Percentiles rank a stretch among this genome's conserved stretches.
phyloP scores from a whole-genome alignment of 2,329 filamentous ascomycete genomes.

The Phialemoniopsis sp. region DNA sequence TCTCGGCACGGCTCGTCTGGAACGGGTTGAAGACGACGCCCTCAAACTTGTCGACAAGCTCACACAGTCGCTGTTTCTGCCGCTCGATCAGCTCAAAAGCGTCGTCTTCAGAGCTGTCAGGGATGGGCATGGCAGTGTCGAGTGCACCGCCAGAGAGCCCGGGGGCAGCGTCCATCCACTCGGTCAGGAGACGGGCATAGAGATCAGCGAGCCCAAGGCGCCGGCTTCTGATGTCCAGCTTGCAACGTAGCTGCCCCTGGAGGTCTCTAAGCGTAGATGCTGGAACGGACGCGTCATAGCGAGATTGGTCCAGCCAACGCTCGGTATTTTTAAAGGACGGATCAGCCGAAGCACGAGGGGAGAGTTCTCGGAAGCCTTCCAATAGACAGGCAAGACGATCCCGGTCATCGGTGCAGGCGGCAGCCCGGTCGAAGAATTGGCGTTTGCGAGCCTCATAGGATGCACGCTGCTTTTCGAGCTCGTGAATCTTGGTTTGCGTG shows the following conservation, averaged over 20 bases:
- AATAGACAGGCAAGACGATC: conserved; percentile 13
- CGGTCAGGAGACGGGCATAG: conserved; percentile 41
- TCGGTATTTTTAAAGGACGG: conserved; percentile 35
- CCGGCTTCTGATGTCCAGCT: conserved; percentile 33
- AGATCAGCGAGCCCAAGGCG: conserved; percentile 39
- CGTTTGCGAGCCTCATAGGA: conserved; percentile 27
- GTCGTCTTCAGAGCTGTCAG: not conserved
- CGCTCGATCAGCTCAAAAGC: not conserved
- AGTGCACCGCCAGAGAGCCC: no score
- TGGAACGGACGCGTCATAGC: conserved; percentile 35
- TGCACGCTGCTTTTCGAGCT: conserved; percentile 33
- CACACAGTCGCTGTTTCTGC: not conserved
- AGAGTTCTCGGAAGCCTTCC: conserved; percentile 17
- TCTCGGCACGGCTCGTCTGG: no score
- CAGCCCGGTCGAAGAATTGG: not conserved
- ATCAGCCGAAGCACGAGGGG: conserved; percentile 23
- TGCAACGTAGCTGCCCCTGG: conserved; percentile 28
- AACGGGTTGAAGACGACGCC: no score
- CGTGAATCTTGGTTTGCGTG: conserved; percentile 37
- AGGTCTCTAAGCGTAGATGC: conserved; percentile 22
- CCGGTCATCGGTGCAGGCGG: conserved; percentile 5
- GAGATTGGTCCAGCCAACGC: conserved; percentile 32
- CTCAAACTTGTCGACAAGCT: conserved; percentile 23
- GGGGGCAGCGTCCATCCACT: conserved; percentile 42
- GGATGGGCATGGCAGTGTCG: conserved; percentile 5